phyloP scores from a whole-genome alignment of 805 yeast species.

The Ogataea glucozyma region DNA sequence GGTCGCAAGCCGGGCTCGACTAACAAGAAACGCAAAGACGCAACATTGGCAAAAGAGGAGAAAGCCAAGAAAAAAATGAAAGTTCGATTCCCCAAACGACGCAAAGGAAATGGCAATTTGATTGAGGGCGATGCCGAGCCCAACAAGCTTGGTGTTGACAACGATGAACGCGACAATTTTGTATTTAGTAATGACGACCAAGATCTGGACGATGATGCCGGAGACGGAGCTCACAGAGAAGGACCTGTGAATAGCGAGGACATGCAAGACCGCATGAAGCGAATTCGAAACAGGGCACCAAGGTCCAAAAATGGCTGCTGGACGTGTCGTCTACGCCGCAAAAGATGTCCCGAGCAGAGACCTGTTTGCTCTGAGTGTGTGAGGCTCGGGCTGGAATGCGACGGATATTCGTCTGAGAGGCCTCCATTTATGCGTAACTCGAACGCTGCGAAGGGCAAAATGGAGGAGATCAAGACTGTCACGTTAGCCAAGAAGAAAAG shows the following conservation, averaged over 20 bases:
- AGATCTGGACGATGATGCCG: constrained; percentile 7
- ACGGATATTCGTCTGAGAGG: constrained; percentile 48
- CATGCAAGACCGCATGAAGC: constrained; percentile 19
- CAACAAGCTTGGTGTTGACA: constrained; percentile 10
- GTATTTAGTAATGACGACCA: constrained; percentile 11
- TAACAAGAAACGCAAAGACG: constrained; percentile 21
- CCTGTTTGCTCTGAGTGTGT: constrained; percentile 62
- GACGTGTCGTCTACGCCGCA: constrained; percentile 75
- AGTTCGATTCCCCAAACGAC: constrained; percentile 19
- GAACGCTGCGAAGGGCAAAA: constrained; percentile 42
- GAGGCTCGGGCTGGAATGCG: constrained; percentile 58
- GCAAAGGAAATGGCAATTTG: constrained; percentile 6
- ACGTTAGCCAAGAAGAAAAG: constrained; percentile 41
- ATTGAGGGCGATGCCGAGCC: constrained; percentile 15
- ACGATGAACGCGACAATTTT: constrained; percentile 13
- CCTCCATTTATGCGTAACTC: constrained; percentile 57
- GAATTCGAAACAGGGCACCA: constrained; percentile 21
- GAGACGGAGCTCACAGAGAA: constrained; percentile 5
- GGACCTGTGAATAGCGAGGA: constrained; percentile 12
- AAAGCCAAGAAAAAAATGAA: constrained; percentile 18
- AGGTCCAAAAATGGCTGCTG: constrained; percentile 59
- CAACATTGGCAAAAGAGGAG: constrained; percentile 13
- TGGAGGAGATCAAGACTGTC: constrained; percentile 49
- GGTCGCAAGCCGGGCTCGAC: constrained; percentile 26
- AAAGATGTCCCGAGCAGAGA: constrained; percentile 66